Evolutionary conservation across 768 basidiomycete genomes (phyloP).

Genomic region (Galerina sulciceps): DNA sequence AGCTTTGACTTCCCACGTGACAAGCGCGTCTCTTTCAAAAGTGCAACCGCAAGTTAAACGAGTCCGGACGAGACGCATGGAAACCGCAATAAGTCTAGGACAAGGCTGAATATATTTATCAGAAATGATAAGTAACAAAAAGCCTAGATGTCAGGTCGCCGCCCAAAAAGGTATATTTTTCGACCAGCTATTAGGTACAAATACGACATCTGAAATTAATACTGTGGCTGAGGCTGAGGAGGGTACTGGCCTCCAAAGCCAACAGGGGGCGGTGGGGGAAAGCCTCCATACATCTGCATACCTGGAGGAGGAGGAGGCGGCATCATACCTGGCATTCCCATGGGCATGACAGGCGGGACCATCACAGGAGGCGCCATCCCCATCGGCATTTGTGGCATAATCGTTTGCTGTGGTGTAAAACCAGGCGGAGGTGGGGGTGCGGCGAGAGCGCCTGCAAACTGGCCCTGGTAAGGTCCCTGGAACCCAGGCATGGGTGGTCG

Average conservation of each 20-base stretch:
- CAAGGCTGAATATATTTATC: no score
- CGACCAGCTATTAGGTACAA: not conserved
- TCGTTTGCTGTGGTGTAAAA: slow-evolving; percentile 74
- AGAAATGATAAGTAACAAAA: not conserved
- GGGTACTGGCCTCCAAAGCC: slow-evolving; percentile 59
- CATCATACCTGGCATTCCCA: slow-evolving; percentile 24
- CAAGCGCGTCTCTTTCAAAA: not conserved
- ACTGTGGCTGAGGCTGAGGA: slow-evolving; percentile 45
- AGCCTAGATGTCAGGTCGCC: no score
- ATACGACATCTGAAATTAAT: slow-evolving; percentile 18
- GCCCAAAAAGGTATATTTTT: slow-evolving; percentile 6
- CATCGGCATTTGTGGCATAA: slow-evolving; percentile 56
- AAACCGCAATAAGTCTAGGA: no score
- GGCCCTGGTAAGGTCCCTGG: slow-evolving; percentile 85
- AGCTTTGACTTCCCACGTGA: slow-evolving; percentile 1
- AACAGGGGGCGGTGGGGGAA: slow-evolving; percentile 49
- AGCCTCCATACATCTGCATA: slow-evolving; percentile 28
- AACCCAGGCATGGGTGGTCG: slow-evolving; percentile 72
- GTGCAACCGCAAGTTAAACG: no score
- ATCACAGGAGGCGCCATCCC: slow-evolving; percentile 36
- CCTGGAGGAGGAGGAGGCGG: slow-evolving; percentile 20
- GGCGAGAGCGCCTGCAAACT: slow-evolving; percentile 89
- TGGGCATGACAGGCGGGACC: slow-evolving; percentile 33
- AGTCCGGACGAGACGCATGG: no score
- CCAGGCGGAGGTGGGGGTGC: slow-evolving; percentile 83